These are phyloP conservation scores for Aspergillus uvarum DNA, from an alignment of 2,329 filamentous ascomycete species.

Conservation along the genomic window DNA sequence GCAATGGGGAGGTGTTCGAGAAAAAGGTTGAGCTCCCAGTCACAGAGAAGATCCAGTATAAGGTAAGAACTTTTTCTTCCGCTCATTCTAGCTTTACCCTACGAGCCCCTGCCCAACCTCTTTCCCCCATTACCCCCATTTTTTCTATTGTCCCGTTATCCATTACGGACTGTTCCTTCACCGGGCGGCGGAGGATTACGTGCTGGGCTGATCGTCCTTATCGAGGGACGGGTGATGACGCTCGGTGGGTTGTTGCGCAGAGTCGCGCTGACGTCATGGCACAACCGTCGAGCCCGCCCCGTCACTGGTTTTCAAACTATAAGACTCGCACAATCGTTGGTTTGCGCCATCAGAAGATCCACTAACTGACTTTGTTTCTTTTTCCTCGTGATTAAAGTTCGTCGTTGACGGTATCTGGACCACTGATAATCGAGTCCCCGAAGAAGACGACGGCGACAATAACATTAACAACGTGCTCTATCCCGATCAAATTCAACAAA, in stretches of 20 bases:
- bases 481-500: constrained; percentile 63
- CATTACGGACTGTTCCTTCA: not conserved
- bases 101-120: too few species aligned
- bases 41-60: constrained; percentile 80
- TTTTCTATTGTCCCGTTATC: too few species aligned
- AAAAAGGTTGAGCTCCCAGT: constrained; percentile 75
- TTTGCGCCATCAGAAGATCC: constrained; percentile 6
- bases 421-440: constrained; percentile 74
- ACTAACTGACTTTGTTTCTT: constrained; percentile 14
- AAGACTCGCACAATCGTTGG: constrained; percentile 20
- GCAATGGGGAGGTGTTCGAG: constrained; percentile 69
- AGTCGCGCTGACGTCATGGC: constrained; percentile 26
- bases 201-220: constrained; percentile 8
- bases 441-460: constrained; percentile 77
- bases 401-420: constrained; percentile 92
- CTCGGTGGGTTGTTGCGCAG: constrained; percentile 14
- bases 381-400: constrained; percentile 60
- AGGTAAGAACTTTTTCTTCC: constrained; percentile 60
- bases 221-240: constrained; percentile 27
- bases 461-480: constrained; percentile 93
- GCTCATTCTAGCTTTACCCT: not conserved
- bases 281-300: constrained; percentile 15
- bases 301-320: constrained; percentile 19
- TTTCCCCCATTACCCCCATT: too few species aligned
- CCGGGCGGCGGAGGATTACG: constrained; percentile 1